Percentiles rank a stretch among this genome's conserved stretches.
phyloP scores from a whole-genome alignment of 768 basidiomycete genomes.

The Vararia minispora region DNA sequence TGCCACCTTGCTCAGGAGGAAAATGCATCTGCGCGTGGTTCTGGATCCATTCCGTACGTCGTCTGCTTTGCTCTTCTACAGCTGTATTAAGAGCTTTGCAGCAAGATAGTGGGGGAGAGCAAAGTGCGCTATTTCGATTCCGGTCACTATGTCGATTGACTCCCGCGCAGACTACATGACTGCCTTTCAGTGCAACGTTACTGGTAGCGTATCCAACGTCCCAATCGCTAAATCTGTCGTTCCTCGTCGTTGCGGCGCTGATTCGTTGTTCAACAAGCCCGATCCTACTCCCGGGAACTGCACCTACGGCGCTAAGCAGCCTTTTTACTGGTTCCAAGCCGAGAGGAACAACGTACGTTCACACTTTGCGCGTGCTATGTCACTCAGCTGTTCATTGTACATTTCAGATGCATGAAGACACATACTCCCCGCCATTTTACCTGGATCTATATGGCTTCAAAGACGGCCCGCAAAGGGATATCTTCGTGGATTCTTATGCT shows the following conservation, averaged over 20 bases:
- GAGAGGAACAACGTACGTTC: conserved; percentile 49
- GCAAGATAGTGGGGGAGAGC: conserved; percentile 48
- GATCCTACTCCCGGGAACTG: conserved; percentile 46
- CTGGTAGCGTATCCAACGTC: conserved; percentile 37
- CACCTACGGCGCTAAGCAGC: conserved; percentile 62
- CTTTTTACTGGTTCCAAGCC: conserved; percentile 58
- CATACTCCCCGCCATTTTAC: conserved; percentile 47
- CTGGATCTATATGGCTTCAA: conserved; percentile 51
- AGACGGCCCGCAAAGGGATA: conserved; percentile 58
- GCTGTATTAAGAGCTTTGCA: conserved; percentile 6
- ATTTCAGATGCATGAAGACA: conserved; percentile 46
- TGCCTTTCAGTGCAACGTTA: conserved; percentile 58
- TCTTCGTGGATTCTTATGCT: conserved; percentile 43
- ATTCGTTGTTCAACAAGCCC: conserved; percentile 34
- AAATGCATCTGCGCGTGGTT: conserved; percentile 65
- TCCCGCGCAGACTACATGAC: conserved; percentile 53
- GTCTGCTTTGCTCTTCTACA: not conserved
- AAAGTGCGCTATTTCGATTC: conserved; percentile 32
- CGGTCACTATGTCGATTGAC: not conserved
- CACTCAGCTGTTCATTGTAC: not conserved
- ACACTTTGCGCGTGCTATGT: too few species aligned
- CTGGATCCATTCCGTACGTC: conserved; percentile 53
- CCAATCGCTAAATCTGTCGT: conserved; percentile 44
- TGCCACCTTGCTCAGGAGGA: conserved; percentile 58
- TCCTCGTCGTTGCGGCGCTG: conserved; percentile 55